Evolutionary conservation across 176 grass and related monocot species (phyloP).

Genomic region (Carex cristatella): DNA sequence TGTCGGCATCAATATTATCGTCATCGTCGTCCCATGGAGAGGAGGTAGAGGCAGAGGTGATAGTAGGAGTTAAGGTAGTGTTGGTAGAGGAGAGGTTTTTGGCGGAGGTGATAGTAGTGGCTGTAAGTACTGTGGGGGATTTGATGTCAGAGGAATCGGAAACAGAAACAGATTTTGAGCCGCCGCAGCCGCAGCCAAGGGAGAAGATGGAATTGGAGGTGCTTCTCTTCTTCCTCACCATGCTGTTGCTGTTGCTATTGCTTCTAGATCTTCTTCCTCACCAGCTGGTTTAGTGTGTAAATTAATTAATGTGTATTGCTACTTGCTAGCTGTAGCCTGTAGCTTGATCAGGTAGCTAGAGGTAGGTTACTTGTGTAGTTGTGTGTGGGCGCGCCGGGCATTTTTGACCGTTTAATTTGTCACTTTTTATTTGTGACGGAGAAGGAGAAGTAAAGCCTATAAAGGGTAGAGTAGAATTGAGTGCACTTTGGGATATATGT

Average conservation of each 20-base stretch:
- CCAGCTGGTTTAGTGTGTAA: background rate
- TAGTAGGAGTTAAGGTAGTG: background rate
- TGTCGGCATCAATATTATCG: background rate
- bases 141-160: constrained; percentile 20
- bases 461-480: background rate
- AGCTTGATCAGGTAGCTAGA: background rate
- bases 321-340: background rate
- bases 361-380: background rate
- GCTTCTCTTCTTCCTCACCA: constrained; percentile 12
- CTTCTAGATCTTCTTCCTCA: too few species aligned
- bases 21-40: constrained; percentile 3
- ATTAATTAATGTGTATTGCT: background rate
- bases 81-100: constrained; percentile 4
- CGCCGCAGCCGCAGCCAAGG: constrained; percentile 52
- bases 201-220: background rate
- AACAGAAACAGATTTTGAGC: constrained; percentile 32
- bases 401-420: background rate
- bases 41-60: constrained; percentile 20
- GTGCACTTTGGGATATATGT: background rate
- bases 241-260: background rate
- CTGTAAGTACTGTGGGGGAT: background rate
- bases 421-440: background rate
- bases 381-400: too few species aligned
- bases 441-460: background rate
- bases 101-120: background rate